These are phyloP conservation scores for Aspergillus steynii DNA, from an alignment of 495 filamentous ascomycete species.

Conservation along the genomic window DNA sequence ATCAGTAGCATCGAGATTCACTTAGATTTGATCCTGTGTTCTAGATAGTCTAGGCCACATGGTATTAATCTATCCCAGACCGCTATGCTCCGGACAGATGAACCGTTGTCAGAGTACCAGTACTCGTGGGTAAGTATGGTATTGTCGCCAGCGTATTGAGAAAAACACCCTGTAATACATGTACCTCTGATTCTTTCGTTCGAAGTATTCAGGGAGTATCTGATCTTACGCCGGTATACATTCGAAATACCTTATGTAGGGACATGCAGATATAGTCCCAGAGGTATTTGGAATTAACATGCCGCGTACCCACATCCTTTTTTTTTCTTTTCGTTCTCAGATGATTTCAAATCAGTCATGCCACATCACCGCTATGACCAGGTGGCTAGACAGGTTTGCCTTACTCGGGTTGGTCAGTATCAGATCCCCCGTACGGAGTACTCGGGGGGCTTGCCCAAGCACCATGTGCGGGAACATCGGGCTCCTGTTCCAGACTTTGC, in stretches of 20 bases:
- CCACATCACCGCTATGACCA: slow-evolving; percentile 2
- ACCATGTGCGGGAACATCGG: neutral
- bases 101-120: neutral
- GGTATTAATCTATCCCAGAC: neutral
- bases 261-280: neutral
- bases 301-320: neutral
- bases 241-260: neutral
- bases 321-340: neutral
- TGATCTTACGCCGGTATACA: neutral
- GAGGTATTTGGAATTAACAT: slow-evolving; percentile 8
- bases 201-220: neutral
- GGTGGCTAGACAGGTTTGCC: neutral
- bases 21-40: neutral
- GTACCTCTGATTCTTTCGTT: neutral
- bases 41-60: neutral
- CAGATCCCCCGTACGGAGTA: neutral
- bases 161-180: neutral
- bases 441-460: neutral
- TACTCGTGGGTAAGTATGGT: neutral
- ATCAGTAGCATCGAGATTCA: neutral
- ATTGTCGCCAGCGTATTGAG: neutral
- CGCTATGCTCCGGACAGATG: neutral
- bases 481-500: neutral
- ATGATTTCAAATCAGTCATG: slow-evolving; percentile 11
- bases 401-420: neutral